Conservation (phyloP, 2,329 filamentous ascomycete genomes). For the Diaporthe capsici region DNA sequence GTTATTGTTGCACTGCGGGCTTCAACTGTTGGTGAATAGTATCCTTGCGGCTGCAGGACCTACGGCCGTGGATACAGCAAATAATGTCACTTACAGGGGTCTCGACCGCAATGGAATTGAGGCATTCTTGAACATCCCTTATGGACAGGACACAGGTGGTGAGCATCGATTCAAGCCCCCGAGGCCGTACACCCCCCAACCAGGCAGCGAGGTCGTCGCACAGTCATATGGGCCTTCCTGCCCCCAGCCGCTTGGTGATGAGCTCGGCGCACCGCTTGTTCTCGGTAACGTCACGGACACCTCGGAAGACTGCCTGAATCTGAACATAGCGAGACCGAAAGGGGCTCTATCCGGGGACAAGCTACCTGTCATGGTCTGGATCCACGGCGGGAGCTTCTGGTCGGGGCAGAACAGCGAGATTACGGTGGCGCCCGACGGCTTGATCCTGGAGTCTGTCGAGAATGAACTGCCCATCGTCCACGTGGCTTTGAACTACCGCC, state of each 20-base stretch:
- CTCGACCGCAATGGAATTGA: constrained; percentile 60
- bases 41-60: not conserved
- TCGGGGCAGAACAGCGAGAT: constrained; percentile 44
- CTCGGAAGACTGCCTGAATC: constrained; percentile 40
- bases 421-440: constrained; percentile 53
- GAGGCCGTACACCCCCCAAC: constrained; percentile 48
- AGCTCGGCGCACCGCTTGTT: constrained; percentile 44
- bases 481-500: constrained; percentile 44
- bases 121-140: constrained; percentile 62
- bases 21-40: not conserved
- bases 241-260: constrained; percentile 55
- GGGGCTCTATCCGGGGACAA: constrained; percentile 30
- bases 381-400: constrained; percentile 46
- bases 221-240: constrained; percentile 59
- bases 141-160: constrained; percentile 61
- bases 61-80: constrained; percentile 17
- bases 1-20: not conserved
- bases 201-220: constrained; percentile 54
- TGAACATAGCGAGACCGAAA: constrained; percentile 37
- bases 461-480: constrained; percentile 48
- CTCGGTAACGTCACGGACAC: constrained; percentile 30
- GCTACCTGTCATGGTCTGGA: constrained; percentile 49
- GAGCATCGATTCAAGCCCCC: constrained; percentile 62
- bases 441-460: constrained; percentile 56
- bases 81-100: constrained; percentile 57